Evolutionary conservation across 2,329 filamentous ascomycete species (phyloP), one percentile per base, ranked within the genome.

Genomic region (Aspergillus costaricaensis): DNA sequence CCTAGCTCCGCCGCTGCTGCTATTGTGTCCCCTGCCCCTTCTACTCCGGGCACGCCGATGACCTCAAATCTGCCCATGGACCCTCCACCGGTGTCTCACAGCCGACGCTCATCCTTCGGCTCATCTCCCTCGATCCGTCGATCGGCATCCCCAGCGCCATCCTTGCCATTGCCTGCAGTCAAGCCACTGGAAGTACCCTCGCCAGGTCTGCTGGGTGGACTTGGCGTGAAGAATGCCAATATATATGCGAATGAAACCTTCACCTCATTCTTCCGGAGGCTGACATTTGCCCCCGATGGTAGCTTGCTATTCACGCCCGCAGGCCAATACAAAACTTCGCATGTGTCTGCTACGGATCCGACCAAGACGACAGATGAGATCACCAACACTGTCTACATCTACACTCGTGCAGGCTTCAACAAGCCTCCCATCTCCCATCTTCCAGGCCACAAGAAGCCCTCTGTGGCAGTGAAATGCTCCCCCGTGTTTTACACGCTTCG

Each of bases 371-470:
- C 85, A 0, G 94, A 95, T 68, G 94, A 99, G 67, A 85, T 97
- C 55, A 92, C 91, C 69, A 99, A 99, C 73, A 99, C 95, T 0
- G 96, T 99, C 21, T 99, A 99, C 77, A 95, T 99, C 57, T 99
- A 99, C 76, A 97, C 94, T 0, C 85, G 95, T 68, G 95, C 93
- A 30, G 95, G 95, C 23, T 92, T 99, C 72, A 98, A 97, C 79
- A 97, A 96, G 74, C 92, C 95, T 1, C 95, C 95, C 2, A 90
- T 98, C 59, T 92, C 94, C 6, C 95, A 98, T 77, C 83, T 99
- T 6, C 95, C 95, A 0, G 95, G 95, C 1, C 94, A 98, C 77
- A 99, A 97, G 82, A 99, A 99, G 76, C 95, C 95, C 0, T 98
- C 95, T 0, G 91, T 99, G 10, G 95, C 93, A 1, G 91, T 99